Base-by-base conservation (phyloP, 2,329 filamentous ascomycete species). In the Penicillium hesseltinei region DNA sequence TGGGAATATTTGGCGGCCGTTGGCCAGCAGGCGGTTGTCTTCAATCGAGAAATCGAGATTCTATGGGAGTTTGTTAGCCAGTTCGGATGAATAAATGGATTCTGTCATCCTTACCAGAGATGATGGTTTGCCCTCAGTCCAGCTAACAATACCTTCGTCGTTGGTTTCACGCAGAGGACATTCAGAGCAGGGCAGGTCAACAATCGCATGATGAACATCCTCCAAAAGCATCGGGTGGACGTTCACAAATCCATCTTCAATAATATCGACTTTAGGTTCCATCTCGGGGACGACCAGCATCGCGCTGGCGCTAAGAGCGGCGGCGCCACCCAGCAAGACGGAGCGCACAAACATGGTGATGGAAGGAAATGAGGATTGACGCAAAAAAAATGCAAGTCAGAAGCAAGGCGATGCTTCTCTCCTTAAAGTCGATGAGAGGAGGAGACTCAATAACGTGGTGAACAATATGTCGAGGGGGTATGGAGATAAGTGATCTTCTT, bases 1-100 rank as follows among this genome's bases (percentile, higher is more conserved):
- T 48, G 75, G 75, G 66, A 76, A 77, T 45, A 78, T 69, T 56
- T 73, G 74, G 19, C 63, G 68, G 27, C 69, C 70, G 62, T 78
- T 78, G 59, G 74, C 70, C 44, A 71, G 63, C 35, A 77, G 63
- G 13, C 62, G 56, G 57, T 67, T 71, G 49, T 71, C 68, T 43
- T 75, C 69, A 36, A 75, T 63, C 4, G 65, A 62, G 51, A 78
- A 75, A 46, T 75, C 72, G 19, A 78, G 57, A 35, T 67, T 62
- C 75, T 77, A 29, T 49, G 21, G 35, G 8, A 27, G 15, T 50
- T 38, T 13, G 43, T 54, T 48, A 56, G 51, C 50, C 15, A 25
- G 9, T 50, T 27, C 23, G 3, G n/a, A 5, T 29, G 45, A 48
- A 35, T 42, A 19, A 13, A 39, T 19, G 33, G 13, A 46, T 39